These are phyloP conservation scores for Digitaria exilis DNA, from an alignment of 202 grass and related monocot species.

Conservation along the genomic window DNA sequence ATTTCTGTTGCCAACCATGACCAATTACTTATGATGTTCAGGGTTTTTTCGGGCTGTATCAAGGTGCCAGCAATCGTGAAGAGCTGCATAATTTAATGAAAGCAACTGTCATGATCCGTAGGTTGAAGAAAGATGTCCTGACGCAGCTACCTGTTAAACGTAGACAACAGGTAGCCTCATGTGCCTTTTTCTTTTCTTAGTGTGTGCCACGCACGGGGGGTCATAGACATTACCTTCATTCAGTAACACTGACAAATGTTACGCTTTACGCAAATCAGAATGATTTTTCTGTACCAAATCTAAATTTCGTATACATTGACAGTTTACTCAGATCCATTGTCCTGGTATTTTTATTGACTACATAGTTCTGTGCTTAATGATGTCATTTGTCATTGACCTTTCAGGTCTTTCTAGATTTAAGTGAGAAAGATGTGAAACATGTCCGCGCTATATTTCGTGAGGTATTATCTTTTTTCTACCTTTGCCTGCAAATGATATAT, in stretches of 20 bases:
- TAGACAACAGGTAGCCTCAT: slow-evolving; percentile 76
- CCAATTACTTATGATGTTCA: slow-evolving; percentile 40
- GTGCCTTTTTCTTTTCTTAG: too few relatives aligned
- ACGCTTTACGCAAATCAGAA: not conserved
- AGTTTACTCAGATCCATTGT: too few relatives aligned
- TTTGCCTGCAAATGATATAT: slow-evolving; percentile 20
- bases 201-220: too few relatives aligned
- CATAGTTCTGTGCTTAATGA: slow-evolving; percentile 12
- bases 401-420: slow-evolving; percentile 85
- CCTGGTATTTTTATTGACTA: slow-evolving; percentile 26
- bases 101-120: slow-evolving; percentile 93
- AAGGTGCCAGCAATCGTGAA: slow-evolving; percentile 97
- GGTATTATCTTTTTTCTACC: slow-evolving; percentile 45
- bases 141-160: slow-evolving; percentile 80
- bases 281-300: slow-evolving; percentile 1
- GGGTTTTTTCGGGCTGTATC: slow-evolving; percentile 73
- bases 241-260: not conserved
- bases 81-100: slow-evolving; percentile 98
- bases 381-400: slow-evolving; percentile 35
- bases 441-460: slow-evolving; percentile 72
- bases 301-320: not conserved
- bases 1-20: slow-evolving; percentile 25
- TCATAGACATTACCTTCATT: not conserved
- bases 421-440: slow-evolving; percentile 81
- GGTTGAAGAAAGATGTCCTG: slow-evolving; percentile 96